Percentiles rank a stretch among this genome's conserved stretches.
Evolutionary conservation across 257 asterid genomes (phyloP).

Genomic region (Coffea canephora): DNA sequence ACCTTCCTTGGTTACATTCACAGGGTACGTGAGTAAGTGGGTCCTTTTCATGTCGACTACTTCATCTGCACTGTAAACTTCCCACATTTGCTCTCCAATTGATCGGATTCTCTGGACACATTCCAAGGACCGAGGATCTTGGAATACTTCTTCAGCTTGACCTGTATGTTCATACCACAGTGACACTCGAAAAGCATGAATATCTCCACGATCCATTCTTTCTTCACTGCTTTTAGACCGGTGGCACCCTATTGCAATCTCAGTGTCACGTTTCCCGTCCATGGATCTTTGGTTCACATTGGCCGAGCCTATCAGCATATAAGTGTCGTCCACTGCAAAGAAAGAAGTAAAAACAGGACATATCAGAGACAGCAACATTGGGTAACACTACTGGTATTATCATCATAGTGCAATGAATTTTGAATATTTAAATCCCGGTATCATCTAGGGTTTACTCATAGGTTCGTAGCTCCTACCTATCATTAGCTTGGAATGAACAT

Average conservation of each 20-base stretch:
- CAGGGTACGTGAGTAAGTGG: conserved; percentile 69
- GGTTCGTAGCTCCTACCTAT: conserved; percentile 52
- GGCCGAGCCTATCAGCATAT: conserved; percentile 79
- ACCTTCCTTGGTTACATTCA: conserved; percentile 50
- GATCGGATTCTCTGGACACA: conserved; percentile 50
- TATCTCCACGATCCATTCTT: conserved; percentile 29
- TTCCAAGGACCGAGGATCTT: conserved; percentile 60
- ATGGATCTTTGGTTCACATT: conserved; percentile 88
- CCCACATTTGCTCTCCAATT: conserved; percentile 78
- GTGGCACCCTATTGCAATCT: conserved; percentile 82
- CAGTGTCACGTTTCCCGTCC: conserved; percentile 91
- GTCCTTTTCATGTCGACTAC: conserved; percentile 72
- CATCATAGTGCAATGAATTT: not conserved
- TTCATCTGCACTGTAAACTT: conserved; percentile 53
- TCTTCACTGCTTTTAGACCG: conserved; percentile 42
- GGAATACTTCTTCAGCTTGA: conserved; percentile 41
- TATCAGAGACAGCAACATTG: not conserved
- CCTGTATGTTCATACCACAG: conserved; percentile 86
- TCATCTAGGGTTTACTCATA: not conserved
- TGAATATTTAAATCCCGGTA: not conserved
- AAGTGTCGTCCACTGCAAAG: conserved; percentile 73
- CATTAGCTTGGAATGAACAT: conserved; percentile 92
- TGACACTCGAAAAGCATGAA: conserved; percentile 70
- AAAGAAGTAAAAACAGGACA: not conserved
- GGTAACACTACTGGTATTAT: not conserved